Evolutionary conservation across 1,284 basidiomycete species (phyloP).

Genomic region (Trichosporon faecale): DNA sequence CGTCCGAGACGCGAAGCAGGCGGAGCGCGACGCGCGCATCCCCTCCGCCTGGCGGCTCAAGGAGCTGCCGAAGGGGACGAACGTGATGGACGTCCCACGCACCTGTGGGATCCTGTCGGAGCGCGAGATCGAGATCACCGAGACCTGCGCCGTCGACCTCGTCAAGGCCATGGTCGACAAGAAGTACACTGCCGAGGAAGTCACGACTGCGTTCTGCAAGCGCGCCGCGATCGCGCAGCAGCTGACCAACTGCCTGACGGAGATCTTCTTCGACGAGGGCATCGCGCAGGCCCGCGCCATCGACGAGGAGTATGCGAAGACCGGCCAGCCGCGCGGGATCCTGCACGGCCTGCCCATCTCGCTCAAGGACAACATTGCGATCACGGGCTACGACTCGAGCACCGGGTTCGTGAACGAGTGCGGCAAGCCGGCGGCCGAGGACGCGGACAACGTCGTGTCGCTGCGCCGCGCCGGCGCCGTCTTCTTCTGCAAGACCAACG

Average conservation of each 20-base stretch:
- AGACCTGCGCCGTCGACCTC: constrained; percentile 44
- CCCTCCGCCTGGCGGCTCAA: constrained; percentile 59
- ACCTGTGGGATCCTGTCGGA: constrained; percentile 61
- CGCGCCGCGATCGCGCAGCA: constrained; percentile 77
- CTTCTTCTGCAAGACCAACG: constrained; percentile 33
- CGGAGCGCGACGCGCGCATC: constrained; percentile 57
- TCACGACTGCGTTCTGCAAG: constrained; percentile 62
- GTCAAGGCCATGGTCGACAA: constrained; percentile 29
- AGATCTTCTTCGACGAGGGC: constrained; percentile 50
- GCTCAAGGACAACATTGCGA: constrained; percentile 33
- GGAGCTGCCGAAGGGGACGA: constrained; percentile 11
- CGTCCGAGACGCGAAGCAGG: constrained; percentile 56
- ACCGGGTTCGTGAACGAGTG: constrained; percentile 25
- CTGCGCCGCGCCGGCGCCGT: constrained; percentile 29
- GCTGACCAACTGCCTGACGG: constrained; percentile 54
- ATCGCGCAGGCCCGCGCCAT: constrained; percentile 45
- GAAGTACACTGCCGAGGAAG: constrained; percentile 28
- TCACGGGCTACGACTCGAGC: constrained; percentile 38
- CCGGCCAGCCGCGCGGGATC: constrained; percentile 49
- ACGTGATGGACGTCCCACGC: constrained; percentile 61
- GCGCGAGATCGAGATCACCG: constrained; percentile 66
- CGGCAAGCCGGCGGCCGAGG: constrained; percentile 18
- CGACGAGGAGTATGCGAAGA: constrained; percentile 46
- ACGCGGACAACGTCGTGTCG: constrained; percentile 20
- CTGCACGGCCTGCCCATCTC: constrained; percentile 55